phyloP scores from a whole-genome alignment of 768 basidiomycete genomes.

The Psilocybe sp. region DNA sequence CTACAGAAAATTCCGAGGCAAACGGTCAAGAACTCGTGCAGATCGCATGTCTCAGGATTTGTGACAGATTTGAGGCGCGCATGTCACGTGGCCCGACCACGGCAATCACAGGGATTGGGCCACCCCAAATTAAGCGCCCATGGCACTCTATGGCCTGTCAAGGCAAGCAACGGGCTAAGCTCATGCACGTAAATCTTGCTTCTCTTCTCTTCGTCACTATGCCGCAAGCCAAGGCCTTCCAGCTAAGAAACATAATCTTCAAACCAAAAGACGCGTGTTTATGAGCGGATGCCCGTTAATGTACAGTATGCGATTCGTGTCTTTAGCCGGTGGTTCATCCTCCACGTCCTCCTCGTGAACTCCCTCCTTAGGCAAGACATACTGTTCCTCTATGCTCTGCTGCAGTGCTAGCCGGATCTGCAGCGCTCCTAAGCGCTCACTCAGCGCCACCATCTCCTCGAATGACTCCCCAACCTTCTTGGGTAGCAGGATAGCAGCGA shows the following conservation, averaged over 20 bases:
- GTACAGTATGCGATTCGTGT: conserved; percentile 56
- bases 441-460: conserved; percentile 50
- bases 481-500: conserved; percentile 58
- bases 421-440: conserved; percentile 36
- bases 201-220: too few relatives aligned
- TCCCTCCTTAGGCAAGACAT: conserved; percentile 20
- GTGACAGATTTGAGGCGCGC: too few relatives aligned
- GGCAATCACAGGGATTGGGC: too few relatives aligned
- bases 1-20: too few relatives aligned
- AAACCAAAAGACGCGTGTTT: conserved; percentile 71
- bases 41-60: too few relatives aligned
- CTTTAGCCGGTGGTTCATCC: conserved; percentile 23
- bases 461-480: conserved; percentile 51
- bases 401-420: conserved; percentile 20
- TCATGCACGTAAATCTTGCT: too few relatives aligned
- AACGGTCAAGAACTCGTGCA: too few relatives aligned
- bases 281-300: conserved; percentile 74
- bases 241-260: conserved; percentile 20
- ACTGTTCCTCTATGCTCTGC: conserved; percentile 18
- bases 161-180: too few relatives aligned
- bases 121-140: too few relatives aligned
- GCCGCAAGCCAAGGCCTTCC: neutral
- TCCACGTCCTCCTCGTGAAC: conserved; percentile 19
- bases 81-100: too few relatives aligned
- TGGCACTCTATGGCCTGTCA: too few relatives aligned